A percentile compares a stretch with the other conserved stretches of the same genome.
These are phyloP conservation scores for Pachysandra terminalis DNA, from an alignment of 164 flowering plant genomes.

Conservation along the genomic window DNA sequence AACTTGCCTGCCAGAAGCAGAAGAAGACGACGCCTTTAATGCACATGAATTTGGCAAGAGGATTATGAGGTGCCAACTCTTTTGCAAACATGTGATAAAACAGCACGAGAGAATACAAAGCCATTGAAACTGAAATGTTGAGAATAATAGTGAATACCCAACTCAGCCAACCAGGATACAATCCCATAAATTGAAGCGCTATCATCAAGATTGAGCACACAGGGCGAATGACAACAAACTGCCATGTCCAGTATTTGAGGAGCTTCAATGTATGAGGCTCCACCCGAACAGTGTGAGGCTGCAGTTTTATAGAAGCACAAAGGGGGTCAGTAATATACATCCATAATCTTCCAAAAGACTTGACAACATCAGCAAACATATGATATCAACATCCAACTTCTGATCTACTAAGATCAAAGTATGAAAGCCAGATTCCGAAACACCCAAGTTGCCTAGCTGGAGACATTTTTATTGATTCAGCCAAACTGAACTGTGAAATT, in stretches of 20 bases:
- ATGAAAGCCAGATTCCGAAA: too few species aligned
- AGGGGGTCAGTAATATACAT: constrained; percentile 9
- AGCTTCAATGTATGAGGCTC: constrained; percentile 65
- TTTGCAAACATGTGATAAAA: constrained; percentile 94
- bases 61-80: constrained; percentile 91
- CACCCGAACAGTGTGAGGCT: constrained; percentile 74
- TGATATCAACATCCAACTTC: neutral
- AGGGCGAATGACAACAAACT: constrained; percentile 87
- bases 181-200: constrained; percentile 61
- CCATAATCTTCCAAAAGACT: neutral
- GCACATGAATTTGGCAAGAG: constrained; percentile 92
- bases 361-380: neutral
- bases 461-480: too few species aligned
- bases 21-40: constrained; percentile 95
- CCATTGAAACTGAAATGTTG: constrained; percentile 80
- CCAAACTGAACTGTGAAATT: too few species aligned
- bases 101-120: constrained; percentile 80
- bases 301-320: constrained; percentile 27
- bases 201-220: constrained; percentile 87
- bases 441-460: too few species aligned
- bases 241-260: constrained; percentile 96
- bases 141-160: constrained; percentile 91
- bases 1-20: constrained; percentile 96
- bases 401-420: neutral
- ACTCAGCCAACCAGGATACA: constrained; percentile 82